Conservation (phyloP, 2,329 filamentous ascomycete genomes). For the Diaporthe citrichinensis region DNA sequence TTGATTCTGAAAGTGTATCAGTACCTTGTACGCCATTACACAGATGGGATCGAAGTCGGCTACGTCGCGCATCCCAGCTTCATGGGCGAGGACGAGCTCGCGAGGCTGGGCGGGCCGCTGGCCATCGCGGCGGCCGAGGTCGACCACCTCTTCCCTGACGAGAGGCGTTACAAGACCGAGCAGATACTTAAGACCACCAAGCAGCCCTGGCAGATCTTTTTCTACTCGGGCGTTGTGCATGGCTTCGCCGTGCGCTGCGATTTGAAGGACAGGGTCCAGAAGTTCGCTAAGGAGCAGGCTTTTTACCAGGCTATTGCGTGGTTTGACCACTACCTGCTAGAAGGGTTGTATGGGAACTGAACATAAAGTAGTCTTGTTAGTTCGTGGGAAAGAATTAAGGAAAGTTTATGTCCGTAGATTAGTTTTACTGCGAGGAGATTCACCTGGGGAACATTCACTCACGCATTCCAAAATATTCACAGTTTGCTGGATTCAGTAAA, state of each 20-base stretch:
- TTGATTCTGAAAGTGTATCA: neutral
- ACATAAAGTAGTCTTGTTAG: neutral
- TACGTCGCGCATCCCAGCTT: neutral
- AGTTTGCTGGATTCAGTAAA: too few relatives aligned
- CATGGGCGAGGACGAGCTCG: neutral
- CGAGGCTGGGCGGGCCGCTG: neutral
- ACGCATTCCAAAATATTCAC: too few relatives aligned
- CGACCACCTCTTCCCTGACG: neutral
- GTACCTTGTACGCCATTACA: neutral
- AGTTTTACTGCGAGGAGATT: too few relatives aligned
- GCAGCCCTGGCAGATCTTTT: slow-evolving; percentile 1
- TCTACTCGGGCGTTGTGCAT: neutral
- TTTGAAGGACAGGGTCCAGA: neutral
- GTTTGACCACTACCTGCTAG: neutral
- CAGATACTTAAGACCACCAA: neutral
- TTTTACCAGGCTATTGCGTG: neutral
- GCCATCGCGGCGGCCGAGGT: neutral
- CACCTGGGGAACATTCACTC: too few relatives aligned
- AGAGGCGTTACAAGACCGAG: neutral
- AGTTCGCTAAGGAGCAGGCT: slow-evolving; percentile 1
- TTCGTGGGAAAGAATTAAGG: too few relatives aligned
- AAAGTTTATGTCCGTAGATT: too few relatives aligned
- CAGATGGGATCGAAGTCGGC: neutral
- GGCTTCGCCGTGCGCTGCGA: neutral
- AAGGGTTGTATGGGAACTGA: neutral